Evolutionary conservation across 352 stramenopile species (phyloP).

Genomic region (Pythium folliculosum): DNA sequence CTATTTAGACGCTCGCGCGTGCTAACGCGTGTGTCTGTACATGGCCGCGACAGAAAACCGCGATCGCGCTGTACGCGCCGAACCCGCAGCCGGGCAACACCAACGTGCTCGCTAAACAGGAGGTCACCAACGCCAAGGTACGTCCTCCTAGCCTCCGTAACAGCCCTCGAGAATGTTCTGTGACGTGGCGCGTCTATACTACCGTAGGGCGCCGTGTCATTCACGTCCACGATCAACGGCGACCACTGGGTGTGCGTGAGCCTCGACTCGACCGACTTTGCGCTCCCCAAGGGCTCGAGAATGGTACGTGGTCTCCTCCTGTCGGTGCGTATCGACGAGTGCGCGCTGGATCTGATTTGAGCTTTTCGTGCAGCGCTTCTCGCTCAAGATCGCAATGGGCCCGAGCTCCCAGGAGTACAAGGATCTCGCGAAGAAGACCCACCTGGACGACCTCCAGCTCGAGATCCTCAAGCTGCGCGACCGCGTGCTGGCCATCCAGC

Average conservation of each 20-base stretch:
- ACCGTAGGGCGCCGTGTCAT: slow-evolving; percentile 56
- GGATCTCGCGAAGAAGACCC: slow-evolving; percentile 79
- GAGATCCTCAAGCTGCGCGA: slow-evolving; percentile 82
- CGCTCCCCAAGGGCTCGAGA: slow-evolving; percentile 49
- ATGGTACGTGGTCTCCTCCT: slow-evolving; percentile 47
- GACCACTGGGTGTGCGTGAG: slow-evolving; percentile 78
- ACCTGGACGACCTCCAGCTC: slow-evolving; percentile 81
- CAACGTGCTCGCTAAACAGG: slow-evolving; percentile 60
- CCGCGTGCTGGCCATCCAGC: slow-evolving; percentile 76
- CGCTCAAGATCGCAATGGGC: slow-evolving; percentile 69
- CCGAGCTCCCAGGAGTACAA: slow-evolving; percentile 78
- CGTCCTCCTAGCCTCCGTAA: too few species aligned
- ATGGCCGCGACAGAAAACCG: slow-evolving; percentile 48
- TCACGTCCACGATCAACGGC: slow-evolving; percentile 67
- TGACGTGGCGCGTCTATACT: not conserved
- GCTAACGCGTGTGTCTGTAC: not conserved
- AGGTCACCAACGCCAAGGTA: slow-evolving; percentile 61
- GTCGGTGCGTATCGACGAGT: not conserved
- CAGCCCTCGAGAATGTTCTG: too few species aligned
- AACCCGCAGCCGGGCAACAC: slow-evolving; percentile 39
- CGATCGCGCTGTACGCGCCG: slow-evolving; percentile 61
- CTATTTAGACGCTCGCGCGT: not conserved
- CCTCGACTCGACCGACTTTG: slow-evolving; percentile 66
- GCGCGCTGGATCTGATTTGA: too few species aligned
- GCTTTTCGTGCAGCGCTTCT: slow-evolving; percentile 78